Evolutionary conservation across 2,329 filamentous ascomycete species (phyloP), one percentile per base, ranked within the genome.

Genomic region (Ophiostoma triangulosporum): DNA sequence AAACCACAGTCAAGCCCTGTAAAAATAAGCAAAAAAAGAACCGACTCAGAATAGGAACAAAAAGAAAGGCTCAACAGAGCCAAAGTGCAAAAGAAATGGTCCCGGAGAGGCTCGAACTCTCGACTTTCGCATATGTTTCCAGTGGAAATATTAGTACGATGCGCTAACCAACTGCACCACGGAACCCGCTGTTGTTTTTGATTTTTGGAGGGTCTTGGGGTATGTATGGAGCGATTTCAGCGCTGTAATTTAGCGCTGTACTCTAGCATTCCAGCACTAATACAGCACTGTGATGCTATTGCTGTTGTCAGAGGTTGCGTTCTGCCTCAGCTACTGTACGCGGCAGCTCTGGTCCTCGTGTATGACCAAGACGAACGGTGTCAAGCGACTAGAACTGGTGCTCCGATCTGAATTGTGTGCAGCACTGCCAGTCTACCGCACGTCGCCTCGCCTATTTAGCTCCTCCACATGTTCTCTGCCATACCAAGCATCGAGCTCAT

Each of bases 71-170:
- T 3, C 2, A 17, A 2, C n/a, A 36, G n/a, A 5, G 17, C 15
- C 33, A n/a, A 3, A 35, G 15, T 11, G 14, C n/a, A 46, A 46
- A 46, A 46, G 15, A 46, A 46, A 46, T 46, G 43, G 43, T 46
- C 43, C 43, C 43, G 43, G 43, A 46, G 43, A 46, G 43, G 43
- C 43, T 46, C 43, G 43, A 46, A 46, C 43, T 46, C 43, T 46
- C 43, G 43, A 46, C 43, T 46, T 46, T 46, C 43, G 43, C 43
- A 46, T 46, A 46, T 46, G 43, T 46, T 46, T 46, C 43, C n/a
- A 17, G 43, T 46, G 8, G 43, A 46, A 46, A 46, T 46, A 46
- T 46, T 46, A 46, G 43, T 46, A 46, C 43, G 43, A 46, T 46
- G 43, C 43, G 43, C 43, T 46, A 46, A 46, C 43, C 43, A 46